phyloP scores from a whole-genome alignment of 805 yeast genomes.

The Blastobotrys robertii region DNA sequence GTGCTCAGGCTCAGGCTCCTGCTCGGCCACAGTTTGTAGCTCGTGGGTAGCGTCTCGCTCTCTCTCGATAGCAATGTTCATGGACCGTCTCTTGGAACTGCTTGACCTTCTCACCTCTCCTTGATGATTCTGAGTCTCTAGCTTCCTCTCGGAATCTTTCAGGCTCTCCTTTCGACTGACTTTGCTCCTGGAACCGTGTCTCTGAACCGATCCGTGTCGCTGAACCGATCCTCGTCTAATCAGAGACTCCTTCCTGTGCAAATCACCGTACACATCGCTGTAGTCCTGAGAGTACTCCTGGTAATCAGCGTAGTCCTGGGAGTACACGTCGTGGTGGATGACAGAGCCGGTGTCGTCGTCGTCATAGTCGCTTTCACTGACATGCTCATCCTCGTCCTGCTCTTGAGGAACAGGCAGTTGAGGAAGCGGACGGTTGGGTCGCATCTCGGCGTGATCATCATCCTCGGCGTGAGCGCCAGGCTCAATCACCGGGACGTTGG shows the following conservation, averaged over 20 bases:
- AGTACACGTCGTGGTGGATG: background rate
- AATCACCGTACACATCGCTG: background rate
- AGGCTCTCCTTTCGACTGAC: slow-evolving; percentile 25
- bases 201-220: too few species aligned
- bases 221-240: background rate
- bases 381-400: background rate
- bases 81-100: too few species aligned
- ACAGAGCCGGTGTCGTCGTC: background rate
- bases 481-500: slow-evolving; percentile 16
- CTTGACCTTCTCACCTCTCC: background rate
- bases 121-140: slow-evolving; percentile 17
- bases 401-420: slow-evolving; percentile 8
- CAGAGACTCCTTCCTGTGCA: too few species aligned
- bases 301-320: too few species aligned
- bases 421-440: slow-evolving; percentile 15
- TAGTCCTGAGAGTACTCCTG: background rate
- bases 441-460: background rate
- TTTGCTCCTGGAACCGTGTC: too few species aligned
- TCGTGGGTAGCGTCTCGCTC: background rate
- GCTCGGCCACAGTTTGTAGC: background rate
- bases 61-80: background rate
- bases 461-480: slow-evolving; percentile 5
- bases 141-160: slow-evolving; percentile 24
- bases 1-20: background rate
- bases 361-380: background rate